Percentiles rank a stretch among this genome's conserved stretches.
Evolutionary conservation across 768 basidiomycete genomes (phyloP).

Genomic region (Cyathus striatus): DNA sequence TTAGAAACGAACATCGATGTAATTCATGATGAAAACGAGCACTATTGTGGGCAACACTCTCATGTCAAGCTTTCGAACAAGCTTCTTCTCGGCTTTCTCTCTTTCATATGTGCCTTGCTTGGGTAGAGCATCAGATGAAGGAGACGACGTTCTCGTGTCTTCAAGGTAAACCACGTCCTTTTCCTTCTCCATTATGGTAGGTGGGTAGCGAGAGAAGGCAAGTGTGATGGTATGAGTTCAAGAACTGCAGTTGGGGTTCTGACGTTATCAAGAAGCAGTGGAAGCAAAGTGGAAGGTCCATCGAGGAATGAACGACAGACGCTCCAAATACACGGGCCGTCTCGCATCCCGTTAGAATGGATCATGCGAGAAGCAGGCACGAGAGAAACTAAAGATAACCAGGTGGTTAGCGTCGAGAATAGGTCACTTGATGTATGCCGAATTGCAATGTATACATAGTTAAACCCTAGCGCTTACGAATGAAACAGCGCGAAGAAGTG

Average conservation of each 20-base stretch:
- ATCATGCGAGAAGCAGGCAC: too few species aligned
- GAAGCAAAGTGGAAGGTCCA: too few species aligned
- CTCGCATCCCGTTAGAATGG: too few species aligned
- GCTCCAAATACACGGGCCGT: too few species aligned
- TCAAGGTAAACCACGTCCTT: slow-evolving; percentile 12
- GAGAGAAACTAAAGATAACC: too few species aligned
- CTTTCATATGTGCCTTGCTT: slow-evolving; percentile 17
- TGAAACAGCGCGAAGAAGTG: too few species aligned
- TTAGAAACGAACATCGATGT: slow-evolving; percentile 55
- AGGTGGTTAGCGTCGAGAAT: too few species aligned
- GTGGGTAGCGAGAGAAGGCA: slow-evolving; percentile 1
- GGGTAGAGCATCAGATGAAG: not conserved
- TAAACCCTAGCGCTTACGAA: too few species aligned
- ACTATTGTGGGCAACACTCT: slow-evolving; percentile 54
- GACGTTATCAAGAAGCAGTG: not conserved
- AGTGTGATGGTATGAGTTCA: not conserved
- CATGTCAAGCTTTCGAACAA: slow-evolving; percentile 52
- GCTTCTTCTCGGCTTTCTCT: slow-evolving; percentile 29
- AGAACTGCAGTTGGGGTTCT: too few species aligned
- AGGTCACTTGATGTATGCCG: too few species aligned
- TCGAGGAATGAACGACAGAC: too few species aligned
- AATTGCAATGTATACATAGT: too few species aligned
- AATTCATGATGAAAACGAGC: slow-evolving; percentile 62
- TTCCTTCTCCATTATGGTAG: slow-evolving; percentile 6
- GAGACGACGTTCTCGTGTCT: slow-evolving; percentile 3